Base-by-base conservation (phyloP, 345 rosid species). In the Euphorbia tirucalli region DNA sequence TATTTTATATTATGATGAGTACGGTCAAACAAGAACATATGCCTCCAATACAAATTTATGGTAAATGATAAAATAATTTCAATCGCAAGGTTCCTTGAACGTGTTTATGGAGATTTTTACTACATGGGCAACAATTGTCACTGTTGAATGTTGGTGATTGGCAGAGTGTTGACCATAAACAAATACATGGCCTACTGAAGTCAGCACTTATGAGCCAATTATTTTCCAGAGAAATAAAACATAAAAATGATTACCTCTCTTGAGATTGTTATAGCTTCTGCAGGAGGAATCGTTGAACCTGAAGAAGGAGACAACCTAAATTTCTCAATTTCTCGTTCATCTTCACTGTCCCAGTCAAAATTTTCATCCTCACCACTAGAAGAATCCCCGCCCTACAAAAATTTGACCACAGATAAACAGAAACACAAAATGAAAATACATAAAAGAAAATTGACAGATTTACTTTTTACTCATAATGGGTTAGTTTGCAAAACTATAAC, bases 281-380 rank as follows among this genome's bases (percentile, higher is more conserved):
- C 84, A 65, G 69, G 25, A 52, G 71, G 80, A 68, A 58, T 58
- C 8, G 78, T 44, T 25, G 77, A 65, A 46, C 68, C 62, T 37
- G 63, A 62, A 68, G 85, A 70, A 49, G 7, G 39, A 35, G 86
- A 68, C 35, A 62, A 41, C 0, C 74, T 24, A 69, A 49, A 78
- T 44, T 77, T 82, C n/a, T 81, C 86, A 65, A 88, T 79, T 69
- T 90, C 91, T 64, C 78, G 77, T 31, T 87, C 93, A 78, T 88
- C 91, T n/a, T 88, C 96, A 30, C 90, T 83, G 60, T 81, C 77
- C 93, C 93, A 90, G 73, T 80, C 85, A 74, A 87, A 57, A 56
- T 69, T 71, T 69, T 77, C 84, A 71, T 70, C 83, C 10, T 71
- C 84, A 11, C 71, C 86, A 15, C 74, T 72, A 67, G 82, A 77